Evolutionary conservation across 192 early-diverging fungal genomes (phyloP), one percentile per base, ranked within the genome.

Genomic region (Podila epigama): DNA sequence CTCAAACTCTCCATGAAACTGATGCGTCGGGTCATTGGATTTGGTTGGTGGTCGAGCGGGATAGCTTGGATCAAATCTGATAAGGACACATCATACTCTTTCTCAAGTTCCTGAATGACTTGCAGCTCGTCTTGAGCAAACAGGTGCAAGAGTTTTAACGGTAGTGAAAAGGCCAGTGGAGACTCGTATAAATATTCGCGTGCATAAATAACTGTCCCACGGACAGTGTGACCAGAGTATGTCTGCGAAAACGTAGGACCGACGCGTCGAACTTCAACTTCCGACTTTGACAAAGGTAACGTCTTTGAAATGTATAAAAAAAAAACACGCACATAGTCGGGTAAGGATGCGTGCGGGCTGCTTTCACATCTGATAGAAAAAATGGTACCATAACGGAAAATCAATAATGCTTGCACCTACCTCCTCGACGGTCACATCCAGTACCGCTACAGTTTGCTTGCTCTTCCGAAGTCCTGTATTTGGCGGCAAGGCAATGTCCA

Each of bases 121-220:
- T 59, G 32, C 8, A 37, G 51, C 27, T 75, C 72, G 44, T 75
- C 72, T 18, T 75, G 20, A 5, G 72, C 72, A 5, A 75, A 28
- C 20, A 67, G 36, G n/a, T 60, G 72, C 2, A 75, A 44, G 2
- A 75, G 25, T 33, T 75, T 75, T n/a, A 67, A 25, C 7, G 72
- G 72, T 4, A 75, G n/a, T 0, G 65, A 31, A 20, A 75, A 75
- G 6, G 72, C 65, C 27, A 75, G 37, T 4, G 72, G 53, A n/a
- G 72, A 75, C 31, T 75, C 72, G 35, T 75, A 75, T 3, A 75
- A 54, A 51, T 63, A 36, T 20, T 75, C 72, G 34, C 72, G 72
- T 27, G 58, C 64, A 50, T 67, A 75, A 1, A 75, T 40, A n/a
- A 44, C 34, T 8, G 72, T 67, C 16, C 65, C 72, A 32, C 60